These are phyloP conservation scores for Beauveria sp. DNA, from an alignment of 2,329 filamentous ascomycete genomes.

Conservation along the genomic window DNA sequence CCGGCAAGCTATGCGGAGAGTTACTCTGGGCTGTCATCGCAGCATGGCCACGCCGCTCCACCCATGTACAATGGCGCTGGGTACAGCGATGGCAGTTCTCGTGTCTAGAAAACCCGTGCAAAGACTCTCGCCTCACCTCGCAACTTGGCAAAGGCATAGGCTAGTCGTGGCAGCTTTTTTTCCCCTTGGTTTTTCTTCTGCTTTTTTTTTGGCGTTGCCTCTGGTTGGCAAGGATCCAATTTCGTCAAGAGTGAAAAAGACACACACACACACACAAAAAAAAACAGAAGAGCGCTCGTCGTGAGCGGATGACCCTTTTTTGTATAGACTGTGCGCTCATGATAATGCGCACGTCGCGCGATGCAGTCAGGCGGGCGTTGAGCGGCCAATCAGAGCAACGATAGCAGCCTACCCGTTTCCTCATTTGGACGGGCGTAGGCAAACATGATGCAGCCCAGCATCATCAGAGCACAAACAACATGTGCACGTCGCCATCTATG, in stretches of 20 bases:
- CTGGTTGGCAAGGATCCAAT: too few relatives aligned
- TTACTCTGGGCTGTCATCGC: slow-evolving; percentile 32
- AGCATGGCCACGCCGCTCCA: slow-evolving; percentile 23
- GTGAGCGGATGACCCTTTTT: background rate
- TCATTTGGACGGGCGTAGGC: slow-evolving; percentile 11
- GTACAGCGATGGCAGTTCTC: slow-evolving; percentile 36
- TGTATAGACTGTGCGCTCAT: background rate
- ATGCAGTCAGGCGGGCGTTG: background rate
- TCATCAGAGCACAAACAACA: background rate
- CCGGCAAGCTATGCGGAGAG: slow-evolving; percentile 30
- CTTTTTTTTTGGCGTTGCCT: too few relatives aligned
- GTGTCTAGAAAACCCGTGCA: slow-evolving; percentile 26
- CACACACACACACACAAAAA: too few relatives aligned
- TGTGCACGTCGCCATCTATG: background rate
- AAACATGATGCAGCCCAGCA: background rate
- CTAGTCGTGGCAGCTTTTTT: background rate
- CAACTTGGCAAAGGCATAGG: background rate
- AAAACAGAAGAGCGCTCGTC: background rate
- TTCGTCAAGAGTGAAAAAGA: too few relatives aligned
- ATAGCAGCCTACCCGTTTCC: background rate
- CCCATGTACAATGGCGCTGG: slow-evolving; percentile 34
- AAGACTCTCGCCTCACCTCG: background rate
- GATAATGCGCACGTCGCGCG: background rate
- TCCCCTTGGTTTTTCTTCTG: too few relatives aligned
- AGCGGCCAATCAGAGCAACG: slow-evolving; percentile 3